phyloP scores from a whole-genome alignment of 163 green algal genomes.

The Coccomyxa subellipsoidea region DNA sequence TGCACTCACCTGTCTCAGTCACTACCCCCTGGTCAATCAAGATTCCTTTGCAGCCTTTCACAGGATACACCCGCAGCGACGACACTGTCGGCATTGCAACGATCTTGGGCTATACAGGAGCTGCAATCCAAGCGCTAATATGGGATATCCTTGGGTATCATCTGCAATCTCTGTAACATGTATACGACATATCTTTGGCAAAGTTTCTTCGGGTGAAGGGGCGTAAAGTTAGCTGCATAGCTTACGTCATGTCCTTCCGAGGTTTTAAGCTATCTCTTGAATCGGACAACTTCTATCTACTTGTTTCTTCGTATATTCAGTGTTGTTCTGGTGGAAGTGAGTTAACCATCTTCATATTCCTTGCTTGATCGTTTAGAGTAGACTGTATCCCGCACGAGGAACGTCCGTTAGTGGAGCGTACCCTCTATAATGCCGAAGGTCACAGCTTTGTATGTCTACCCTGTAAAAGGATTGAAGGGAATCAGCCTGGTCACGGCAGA shows the following conservation, averaged over 20 bases:
- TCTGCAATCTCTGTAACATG: too few relatives aligned
- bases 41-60: slow-evolving; percentile 20
- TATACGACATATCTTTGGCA: too few relatives aligned
- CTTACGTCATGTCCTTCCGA: neutral
- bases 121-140: too few relatives aligned
- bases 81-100: slow-evolving; percentile 6
- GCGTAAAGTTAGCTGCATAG: too few relatives aligned
- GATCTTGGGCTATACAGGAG: neutral
- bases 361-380: too few relatives aligned
- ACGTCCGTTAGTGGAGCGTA: too few relatives aligned
- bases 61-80: slow-evolving; percentile 19
- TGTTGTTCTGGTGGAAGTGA: too few relatives aligned
- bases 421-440: neutral
- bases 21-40: neutral
- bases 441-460: neutral
- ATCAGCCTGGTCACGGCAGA: neutral
- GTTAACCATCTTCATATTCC: too few relatives aligned
- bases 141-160: too few relatives aligned
- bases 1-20: neutral
- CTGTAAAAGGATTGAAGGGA: neutral
- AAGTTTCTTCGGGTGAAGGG: too few relatives aligned
- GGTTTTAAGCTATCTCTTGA: neutral
- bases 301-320: neutral
- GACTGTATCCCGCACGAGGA: too few relatives aligned
- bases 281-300: neutral